phyloP scores from a whole-genome alignment of 305 asterid species.

The Andrographis paniculata region DNA sequence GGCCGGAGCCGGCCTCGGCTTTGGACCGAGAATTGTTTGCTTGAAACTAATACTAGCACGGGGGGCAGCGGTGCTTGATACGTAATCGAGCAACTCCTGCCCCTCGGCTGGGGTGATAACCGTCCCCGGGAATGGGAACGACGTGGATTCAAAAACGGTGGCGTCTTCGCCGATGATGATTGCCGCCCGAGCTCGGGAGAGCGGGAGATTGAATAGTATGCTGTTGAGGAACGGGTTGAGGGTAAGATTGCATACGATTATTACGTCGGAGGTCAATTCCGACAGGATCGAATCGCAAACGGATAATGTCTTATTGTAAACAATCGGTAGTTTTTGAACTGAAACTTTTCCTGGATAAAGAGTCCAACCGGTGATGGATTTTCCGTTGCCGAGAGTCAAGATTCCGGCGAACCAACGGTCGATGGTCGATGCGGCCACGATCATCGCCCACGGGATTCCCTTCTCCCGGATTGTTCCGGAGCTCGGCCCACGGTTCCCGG shows the following conservation, averaged over 20 bases:
- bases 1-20: slow-evolving; percentile 25
- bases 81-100: slow-evolving; percentile 22
- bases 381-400: slow-evolving; percentile 32
- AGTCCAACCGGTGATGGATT: slow-evolving; percentile 30
- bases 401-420: slow-evolving; percentile 43
- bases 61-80: slow-evolving; percentile 13
- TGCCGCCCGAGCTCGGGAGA: slow-evolving; percentile 7
- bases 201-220: not conserved
- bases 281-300: slow-evolving; percentile 14
- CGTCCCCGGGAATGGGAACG: slow-evolving; percentile 30
- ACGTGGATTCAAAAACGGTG: slow-evolving; percentile 2
- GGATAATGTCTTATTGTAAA: slow-evolving; percentile 25
- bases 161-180: slow-evolving; percentile 26
- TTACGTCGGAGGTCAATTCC: not conserved
- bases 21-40: slow-evolving; percentile 18
- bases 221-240: not conserved
- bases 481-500: slow-evolving; percentile 30
- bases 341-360: slow-evolving; percentile 28
- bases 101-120: slow-evolving; percentile 30
- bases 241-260: slow-evolving; percentile 31
- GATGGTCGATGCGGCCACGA: slow-evolving; percentile 35
- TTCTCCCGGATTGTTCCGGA: slow-evolving; percentile 13
- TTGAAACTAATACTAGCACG: slow-evolving; percentile 30
- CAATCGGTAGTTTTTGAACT: slow-evolving; percentile 22
- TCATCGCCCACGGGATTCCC: slow-evolving; percentile 42